These are phyloP conservation scores for Ophiosphaerella herpotricha DNA, from an alignment of 2,329 filamentous ascomycete genomes.

Conservation along the genomic window DNA sequence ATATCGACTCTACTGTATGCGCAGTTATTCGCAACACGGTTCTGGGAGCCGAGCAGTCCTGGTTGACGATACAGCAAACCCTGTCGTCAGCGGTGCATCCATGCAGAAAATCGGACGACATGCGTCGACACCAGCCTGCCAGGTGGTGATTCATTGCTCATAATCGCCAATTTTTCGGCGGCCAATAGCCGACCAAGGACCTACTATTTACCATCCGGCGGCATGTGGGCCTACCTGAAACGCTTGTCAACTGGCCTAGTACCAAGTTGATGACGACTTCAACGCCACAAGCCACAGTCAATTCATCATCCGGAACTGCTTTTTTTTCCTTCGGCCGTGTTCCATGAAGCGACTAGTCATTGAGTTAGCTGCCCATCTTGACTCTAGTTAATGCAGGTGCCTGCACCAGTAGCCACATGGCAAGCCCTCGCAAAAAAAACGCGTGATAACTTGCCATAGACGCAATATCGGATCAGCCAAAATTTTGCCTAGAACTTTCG, in stretches of 20 bases:
- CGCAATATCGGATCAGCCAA: no score
- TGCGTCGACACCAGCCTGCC: constrained; percentile 33
- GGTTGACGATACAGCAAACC: constrained; percentile 17
- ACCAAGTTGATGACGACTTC: constrained; percentile 18
- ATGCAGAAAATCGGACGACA: constrained; percentile 22
- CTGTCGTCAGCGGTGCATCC: constrained; percentile 18
- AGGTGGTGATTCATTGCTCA: constrained; percentile 31
- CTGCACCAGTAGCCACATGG: constrained; percentile 7
- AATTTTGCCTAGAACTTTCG: no score
- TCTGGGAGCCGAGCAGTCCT: constrained; percentile 17
- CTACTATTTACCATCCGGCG: constrained; percentile 7
- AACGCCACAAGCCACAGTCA: constrained; percentile 11
- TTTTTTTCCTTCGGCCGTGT: constrained; percentile 13
- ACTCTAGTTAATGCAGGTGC: background rate
- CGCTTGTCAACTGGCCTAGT: constrained; percentile 15
- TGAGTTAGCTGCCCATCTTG: constrained; percentile 16
- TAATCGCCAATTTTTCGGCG: constrained; percentile 12
- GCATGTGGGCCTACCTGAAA: constrained; percentile 19
- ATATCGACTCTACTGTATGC: background rate
- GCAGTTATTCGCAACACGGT: background rate
- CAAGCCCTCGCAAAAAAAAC: constrained; percentile 20
- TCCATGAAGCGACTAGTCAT: constrained; percentile 15
- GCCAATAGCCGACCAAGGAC: constrained; percentile 23
- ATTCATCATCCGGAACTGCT: constrained; percentile 9
- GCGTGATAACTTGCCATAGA: no score